Conservation (phyloP, 305 asterid species). For the Solanum aculeatissimum region DNA sequence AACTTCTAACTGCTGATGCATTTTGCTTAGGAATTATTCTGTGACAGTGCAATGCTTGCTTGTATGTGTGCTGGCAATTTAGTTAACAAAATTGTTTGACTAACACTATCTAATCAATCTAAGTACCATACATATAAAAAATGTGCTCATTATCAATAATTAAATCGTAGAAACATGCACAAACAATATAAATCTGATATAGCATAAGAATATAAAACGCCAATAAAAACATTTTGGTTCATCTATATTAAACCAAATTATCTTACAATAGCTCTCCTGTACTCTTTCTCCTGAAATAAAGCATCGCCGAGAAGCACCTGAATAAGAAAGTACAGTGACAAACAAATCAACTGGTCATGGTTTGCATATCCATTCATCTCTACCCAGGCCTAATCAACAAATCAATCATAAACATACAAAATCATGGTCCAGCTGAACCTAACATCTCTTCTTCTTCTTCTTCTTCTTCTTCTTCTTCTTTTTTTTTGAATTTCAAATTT, state of each 20-base stretch:
- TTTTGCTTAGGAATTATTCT: slow-evolving; percentile 47
- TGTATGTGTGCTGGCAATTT: slow-evolving; percentile 54
- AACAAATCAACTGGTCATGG: neutral
- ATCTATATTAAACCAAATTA: neutral
- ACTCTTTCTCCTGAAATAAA: slow-evolving; percentile 62
- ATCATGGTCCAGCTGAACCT: neutral
- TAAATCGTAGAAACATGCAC: neutral
- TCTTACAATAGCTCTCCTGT: slow-evolving; percentile 85
- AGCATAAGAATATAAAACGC: neutral
- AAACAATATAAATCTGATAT: neutral
- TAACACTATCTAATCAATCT: neutral
- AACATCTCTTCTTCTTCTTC: neutral
- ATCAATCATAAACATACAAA: neutral
- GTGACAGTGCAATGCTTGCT: slow-evolving; percentile 78
- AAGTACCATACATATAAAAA: neutral
- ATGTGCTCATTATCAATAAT: neutral
- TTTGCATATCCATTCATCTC: neutral
- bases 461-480: neutral
- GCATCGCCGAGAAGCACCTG: slow-evolving; percentile 89
- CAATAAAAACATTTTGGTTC: neutral
- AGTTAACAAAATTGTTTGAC: neutral
- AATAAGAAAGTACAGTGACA: neutral
- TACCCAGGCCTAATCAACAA: neutral
- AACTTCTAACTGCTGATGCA: slow-evolving; percentile 38
- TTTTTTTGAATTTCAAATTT: neutral